phyloP scores from a whole-genome alignment of 1,139 yeast genomes.

The Lodderomyces elongisporus region DNA sequence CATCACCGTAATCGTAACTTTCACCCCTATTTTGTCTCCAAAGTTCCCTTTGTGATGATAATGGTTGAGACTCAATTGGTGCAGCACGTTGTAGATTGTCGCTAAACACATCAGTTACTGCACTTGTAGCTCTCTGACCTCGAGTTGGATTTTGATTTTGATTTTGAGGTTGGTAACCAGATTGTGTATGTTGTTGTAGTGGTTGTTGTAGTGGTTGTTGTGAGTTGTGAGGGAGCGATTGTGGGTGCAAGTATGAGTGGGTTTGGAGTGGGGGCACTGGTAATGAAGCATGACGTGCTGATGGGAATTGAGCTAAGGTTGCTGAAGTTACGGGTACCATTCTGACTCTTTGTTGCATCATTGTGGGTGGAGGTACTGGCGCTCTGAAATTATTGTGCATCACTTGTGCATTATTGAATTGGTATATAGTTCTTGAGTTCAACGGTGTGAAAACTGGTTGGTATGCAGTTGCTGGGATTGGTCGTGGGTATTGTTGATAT shows the following conservation, averaged over 20 bases:
- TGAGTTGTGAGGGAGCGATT: constrained; percentile 9
- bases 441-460: too few species aligned
- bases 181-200: constrained; percentile 1
- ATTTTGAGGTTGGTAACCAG: constrained; percentile 3
- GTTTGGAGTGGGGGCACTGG: too few species aligned
- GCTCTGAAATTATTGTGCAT: constrained; percentile 7
- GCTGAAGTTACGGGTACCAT: constrained; percentile 1
- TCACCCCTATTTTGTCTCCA: constrained; percentile 12
- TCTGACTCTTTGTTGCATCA: constrained; percentile 4
- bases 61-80: constrained; percentile 51
- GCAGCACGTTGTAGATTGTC: constrained; percentile 46
- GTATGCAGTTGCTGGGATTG: constrained; percentile 10
- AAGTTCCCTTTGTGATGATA: constrained; percentile 47
- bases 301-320: too few species aligned
- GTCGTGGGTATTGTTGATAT: too few species aligned
- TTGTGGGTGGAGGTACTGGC: constrained; percentile 1
- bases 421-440: constrained; percentile 6
- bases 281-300: too few species aligned
- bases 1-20: constrained; percentile 5
- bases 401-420: constrained; percentile 9
- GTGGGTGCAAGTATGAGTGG: too few species aligned
- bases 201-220: too few species aligned
- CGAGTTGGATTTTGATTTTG: constrained; percentile 4
- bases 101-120: constrained; percentile 46
- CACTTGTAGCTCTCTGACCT: constrained; percentile 1